Percentiles rank a stretch among this genome's conserved stretches.
Conservation (phyloP, 1,284 basidiomycete species). For the Cutaneotrichosporon cutaneum region DNA sequence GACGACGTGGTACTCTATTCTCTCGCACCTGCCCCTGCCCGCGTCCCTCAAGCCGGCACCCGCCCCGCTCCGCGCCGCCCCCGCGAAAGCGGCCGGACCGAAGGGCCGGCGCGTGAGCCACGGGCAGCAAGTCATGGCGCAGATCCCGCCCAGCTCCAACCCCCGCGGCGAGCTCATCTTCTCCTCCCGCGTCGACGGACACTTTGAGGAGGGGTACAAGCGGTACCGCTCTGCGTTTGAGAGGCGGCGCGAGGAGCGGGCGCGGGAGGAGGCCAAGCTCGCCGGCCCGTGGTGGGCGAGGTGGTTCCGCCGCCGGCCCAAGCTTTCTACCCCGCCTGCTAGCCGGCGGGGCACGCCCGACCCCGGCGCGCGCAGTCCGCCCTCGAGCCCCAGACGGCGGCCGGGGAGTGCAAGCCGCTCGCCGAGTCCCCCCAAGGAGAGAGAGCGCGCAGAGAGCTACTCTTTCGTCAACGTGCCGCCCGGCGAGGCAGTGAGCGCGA, state of each 20-base stretch:
- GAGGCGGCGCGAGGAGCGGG: constrained; percentile 66
- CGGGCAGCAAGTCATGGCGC: constrained; percentile 59
- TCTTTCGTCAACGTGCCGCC: constrained; percentile 18
- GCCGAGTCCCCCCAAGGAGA: neutral
- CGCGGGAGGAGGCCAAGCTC: constrained; percentile 35
- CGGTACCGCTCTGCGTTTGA: constrained; percentile 90
- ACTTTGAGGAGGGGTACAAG: constrained; percentile 89
- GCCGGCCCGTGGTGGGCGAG: constrained; percentile 24
- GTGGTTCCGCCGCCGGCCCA: neutral
- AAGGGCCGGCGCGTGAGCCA: constrained; percentile 32
- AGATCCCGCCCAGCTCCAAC: constrained; percentile 83
- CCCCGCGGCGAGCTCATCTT: constrained; percentile 96
- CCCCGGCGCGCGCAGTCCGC: constrained; percentile 1
- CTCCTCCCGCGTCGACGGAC: constrained; percentile 76
- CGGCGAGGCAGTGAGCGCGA: constrained; percentile 18
- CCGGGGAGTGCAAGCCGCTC: neutral
- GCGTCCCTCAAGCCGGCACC: constrained; percentile 62
- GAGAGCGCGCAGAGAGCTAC: constrained; percentile 23
- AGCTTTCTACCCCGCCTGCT: neutral
- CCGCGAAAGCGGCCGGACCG: constrained; percentile 30
- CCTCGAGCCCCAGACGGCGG: constrained; percentile 2
- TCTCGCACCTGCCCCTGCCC: constrained; percentile 65
- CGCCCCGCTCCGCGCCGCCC: constrained; percentile 43
- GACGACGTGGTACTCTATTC: constrained; percentile 58
- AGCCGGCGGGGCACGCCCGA: constrained; percentile 12